Evolutionary conservation across 2,329 filamentous ascomycete species (phyloP).

Genomic region (Xylaria sp.): DNA sequence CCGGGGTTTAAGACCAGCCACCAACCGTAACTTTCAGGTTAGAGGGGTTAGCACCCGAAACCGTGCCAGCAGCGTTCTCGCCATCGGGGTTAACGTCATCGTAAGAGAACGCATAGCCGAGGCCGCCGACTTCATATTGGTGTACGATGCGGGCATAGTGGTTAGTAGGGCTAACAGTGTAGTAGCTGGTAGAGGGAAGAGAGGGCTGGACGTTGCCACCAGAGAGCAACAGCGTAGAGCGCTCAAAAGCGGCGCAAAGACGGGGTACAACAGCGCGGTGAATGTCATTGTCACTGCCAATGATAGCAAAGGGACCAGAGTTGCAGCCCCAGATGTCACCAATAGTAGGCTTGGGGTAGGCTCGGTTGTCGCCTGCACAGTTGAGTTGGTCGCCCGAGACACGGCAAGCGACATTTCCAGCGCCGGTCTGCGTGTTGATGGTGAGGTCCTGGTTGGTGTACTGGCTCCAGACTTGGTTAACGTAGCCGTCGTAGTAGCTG

Average conservation of each 20-base stretch:
- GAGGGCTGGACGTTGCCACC: constrained; percentile 61
- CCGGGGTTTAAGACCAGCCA: constrained; percentile 51
- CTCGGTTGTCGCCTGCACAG: constrained; percentile 57
- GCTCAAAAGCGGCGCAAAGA: constrained; percentile 62
- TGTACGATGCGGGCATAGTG: constrained; percentile 73
- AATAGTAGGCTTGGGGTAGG: constrained; percentile 57
- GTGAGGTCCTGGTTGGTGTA: constrained; percentile 54
- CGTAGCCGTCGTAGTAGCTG: constrained; percentile 58
- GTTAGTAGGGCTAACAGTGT: constrained; percentile 56
- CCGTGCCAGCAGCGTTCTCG: constrained; percentile 64
- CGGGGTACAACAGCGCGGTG: constrained; percentile 59
- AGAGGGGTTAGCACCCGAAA: constrained; percentile 59
- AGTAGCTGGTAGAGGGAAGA: constrained; percentile 54
- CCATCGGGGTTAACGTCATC: constrained; percentile 73
- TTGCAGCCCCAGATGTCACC: constrained; percentile 64
- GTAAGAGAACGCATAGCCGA: constrained; percentile 74
- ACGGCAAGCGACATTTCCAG: constrained; percentile 56
- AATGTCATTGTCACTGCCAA: constrained; percentile 53
- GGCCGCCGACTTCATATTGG: constrained; percentile 65
- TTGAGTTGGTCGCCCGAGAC: constrained; percentile 51
- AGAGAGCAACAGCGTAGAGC: constrained; percentile 57
- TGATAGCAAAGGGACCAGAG: constrained; percentile 58
- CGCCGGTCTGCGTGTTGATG: constrained; percentile 57
- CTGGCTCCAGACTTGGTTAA: constrained; percentile 58
- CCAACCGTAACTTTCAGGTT: constrained; percentile 62